These are phyloP conservation scores for Gastroboletus turbinatus DNA, from an alignment of 1,284 basidiomycete genomes.

Conservation along the genomic window DNA sequence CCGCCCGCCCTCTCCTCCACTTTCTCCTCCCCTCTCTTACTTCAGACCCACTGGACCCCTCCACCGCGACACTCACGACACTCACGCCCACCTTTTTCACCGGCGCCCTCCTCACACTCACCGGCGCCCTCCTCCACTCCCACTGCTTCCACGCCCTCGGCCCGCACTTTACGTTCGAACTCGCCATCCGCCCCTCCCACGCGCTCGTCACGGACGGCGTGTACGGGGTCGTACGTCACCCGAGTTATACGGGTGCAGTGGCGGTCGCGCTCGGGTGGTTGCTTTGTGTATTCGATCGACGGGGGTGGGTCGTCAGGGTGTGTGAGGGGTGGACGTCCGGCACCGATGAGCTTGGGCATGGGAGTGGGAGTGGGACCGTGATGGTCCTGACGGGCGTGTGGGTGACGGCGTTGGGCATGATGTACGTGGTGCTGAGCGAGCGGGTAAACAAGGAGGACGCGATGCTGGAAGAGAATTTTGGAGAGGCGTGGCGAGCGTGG, in stretches of 20 bases:
- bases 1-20: conserved; percentile 1
- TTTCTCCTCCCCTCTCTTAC: neutral
- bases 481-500: conserved; percentile 43
- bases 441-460: conserved; percentile 38
- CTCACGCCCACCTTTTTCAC: conserved; percentile 11
- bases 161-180: conserved; percentile 28
- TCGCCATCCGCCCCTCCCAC: conserved; percentile 27
- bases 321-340: neutral
- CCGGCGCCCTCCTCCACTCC: conserved; percentile 18
- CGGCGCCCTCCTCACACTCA: conserved; percentile 10
- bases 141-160: conserved; percentile 26
- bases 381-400: neutral
- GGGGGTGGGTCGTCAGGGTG: neutral
- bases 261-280: neutral
- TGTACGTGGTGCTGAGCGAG: accelerated
- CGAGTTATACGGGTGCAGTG: conserved; percentile 22
- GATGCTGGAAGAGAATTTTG: conserved; percentile 39
- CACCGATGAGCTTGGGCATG: neutral
- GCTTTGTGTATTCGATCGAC: conserved; percentile 12
- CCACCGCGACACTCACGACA: neutral
- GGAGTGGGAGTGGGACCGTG: neutral
- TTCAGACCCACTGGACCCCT: neutral
- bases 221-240: conserved; percentile 33
- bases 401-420: neutral
- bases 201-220: conserved; percentile 27